Evolutionary conservation across 2,329 filamentous ascomycete species (phyloP), one percentile per base, ranked within the genome.

Genomic region (Arthrobotrys iridis): DNA sequence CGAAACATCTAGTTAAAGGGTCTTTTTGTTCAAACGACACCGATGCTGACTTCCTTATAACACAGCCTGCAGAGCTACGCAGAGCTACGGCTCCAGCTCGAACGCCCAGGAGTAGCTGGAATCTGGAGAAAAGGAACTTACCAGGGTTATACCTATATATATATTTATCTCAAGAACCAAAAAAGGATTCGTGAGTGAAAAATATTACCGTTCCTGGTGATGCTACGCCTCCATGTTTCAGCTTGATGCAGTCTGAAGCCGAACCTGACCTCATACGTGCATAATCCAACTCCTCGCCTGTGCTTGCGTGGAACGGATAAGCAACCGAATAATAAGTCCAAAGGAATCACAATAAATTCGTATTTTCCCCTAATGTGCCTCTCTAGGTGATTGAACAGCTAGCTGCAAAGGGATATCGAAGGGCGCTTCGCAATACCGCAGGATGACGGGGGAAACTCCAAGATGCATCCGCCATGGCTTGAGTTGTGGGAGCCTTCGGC

Each of bases 341-440:
- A 33, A 33, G 28, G 10, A 33, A 33, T 5, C 4, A 33, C 28
- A 10, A 37, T 55, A 26, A 24, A 22, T 24, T 10, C 20, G 26
- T 40, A 10, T 41, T 26, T 24, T 43, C 24, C 11, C 18, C n/a
- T 26, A 26, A 6, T 30, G n/a, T 20, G 18, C 40, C 13, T 5
- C 35, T 28, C 13, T 18, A 20, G 33, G 18, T 30, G 13, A n/a
- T 30, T 60, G 28, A n/a, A 13, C n/a, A 33, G 26, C 35, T 68
- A 22, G 10, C 60, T 65, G 20, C 0, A 18, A 59, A 59, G 52
- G 33, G 43, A 52, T 64, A 20, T 35, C 24, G 13, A 64, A 46
- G 40, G 50, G 60, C 60, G 65, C 65, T 46, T 62, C 65, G 55
- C 62, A 62, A 45, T 37, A 70, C 65, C 65, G 45, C 30, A 55